Evolutionary conservation across 2,329 filamentous ascomycete genomes (phyloP).

Genomic region (Penicillium sp.): DNA sequence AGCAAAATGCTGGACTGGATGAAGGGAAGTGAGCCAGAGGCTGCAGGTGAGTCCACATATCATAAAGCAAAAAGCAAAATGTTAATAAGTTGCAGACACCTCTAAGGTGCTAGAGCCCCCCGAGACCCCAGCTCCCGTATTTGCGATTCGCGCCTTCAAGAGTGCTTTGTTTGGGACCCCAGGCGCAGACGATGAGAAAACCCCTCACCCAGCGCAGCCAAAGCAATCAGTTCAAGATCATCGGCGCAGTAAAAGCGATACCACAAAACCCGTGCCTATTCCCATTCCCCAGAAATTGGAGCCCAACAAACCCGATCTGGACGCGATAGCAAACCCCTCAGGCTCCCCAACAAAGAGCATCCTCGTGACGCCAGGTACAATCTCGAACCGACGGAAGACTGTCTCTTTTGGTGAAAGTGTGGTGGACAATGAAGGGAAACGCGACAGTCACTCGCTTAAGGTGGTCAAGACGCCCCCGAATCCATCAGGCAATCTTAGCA

Average conservation of each 20-base stretch:
- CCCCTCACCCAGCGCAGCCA: conserved; percentile 15
- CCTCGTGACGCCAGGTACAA: conserved; percentile 63
- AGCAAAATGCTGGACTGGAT: conserved; percentile 27
- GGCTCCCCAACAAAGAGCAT: conserved; percentile 62
- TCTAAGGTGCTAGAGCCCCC: conserved; percentile 61
- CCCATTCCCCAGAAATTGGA: conserved; percentile 17
- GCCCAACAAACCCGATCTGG: conserved; percentile 21
- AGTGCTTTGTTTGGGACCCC: conserved; percentile 66
- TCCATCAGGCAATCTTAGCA: conserved; percentile 49
- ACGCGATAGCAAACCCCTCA: conserved; percentile 32
- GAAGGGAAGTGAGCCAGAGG: conserved; percentile 20
- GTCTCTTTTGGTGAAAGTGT: conserved; percentile 62
- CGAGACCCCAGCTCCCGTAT: conserved; percentile 66
- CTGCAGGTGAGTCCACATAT: conserved; percentile 14
- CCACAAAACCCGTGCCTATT: conserved; percentile 17
- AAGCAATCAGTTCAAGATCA: conserved; percentile 19
- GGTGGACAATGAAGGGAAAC: conserved; percentile 57
- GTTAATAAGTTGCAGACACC: conserved; percentile 25
- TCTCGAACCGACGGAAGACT: conserved; percentile 57
- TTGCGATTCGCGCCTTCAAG: conserved; percentile 67
- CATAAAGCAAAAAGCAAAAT: background rate
- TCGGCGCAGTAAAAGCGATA: conserved; percentile 22
- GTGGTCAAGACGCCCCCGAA: conserved; percentile 49
- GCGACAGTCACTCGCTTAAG: conserved; percentile 43
- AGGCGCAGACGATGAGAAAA: conserved; percentile 47